phyloP scores from a whole-genome alignment of 805 yeast genomes.

The Candida nanaspora region DNA sequence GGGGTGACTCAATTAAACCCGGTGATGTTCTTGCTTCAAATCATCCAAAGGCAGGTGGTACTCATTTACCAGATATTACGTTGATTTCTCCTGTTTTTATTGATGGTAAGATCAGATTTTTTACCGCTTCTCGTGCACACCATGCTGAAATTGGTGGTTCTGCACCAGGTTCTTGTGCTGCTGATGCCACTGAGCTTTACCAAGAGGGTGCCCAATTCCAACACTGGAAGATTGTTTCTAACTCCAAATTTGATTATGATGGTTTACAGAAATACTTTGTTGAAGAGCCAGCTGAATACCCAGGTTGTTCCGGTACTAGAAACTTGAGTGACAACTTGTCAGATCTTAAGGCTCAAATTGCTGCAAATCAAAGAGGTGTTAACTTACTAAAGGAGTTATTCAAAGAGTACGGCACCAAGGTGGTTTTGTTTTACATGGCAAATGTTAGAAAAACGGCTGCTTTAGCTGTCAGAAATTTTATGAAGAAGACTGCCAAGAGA shows the following conservation, averaged over 20 bases:
- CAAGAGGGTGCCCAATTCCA: constrained; percentile 53
- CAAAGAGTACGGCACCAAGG: constrained; percentile 34
- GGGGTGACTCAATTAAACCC: constrained; percentile 30
- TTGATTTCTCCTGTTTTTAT: constrained; percentile 49
- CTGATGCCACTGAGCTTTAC: constrained; percentile 43
- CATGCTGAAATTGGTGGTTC: constrained; percentile 59
- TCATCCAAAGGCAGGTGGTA: constrained; percentile 38
- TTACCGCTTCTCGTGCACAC: constrained; percentile 54
- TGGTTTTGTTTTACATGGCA: constrained; percentile 40
- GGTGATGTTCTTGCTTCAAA: constrained; percentile 40
- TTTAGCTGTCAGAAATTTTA: constrained; percentile 31
- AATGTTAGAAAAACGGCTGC: constrained; percentile 40
- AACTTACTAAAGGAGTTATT: constrained; percentile 34
- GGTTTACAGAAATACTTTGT: constrained; percentile 38
- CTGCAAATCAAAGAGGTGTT: constrained; percentile 47
- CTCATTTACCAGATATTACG: constrained; percentile 46
- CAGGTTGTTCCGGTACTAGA: constrained; percentile 52
- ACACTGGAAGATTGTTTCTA: constrained; percentile 42
- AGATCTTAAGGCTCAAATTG: constrained; percentile 41
- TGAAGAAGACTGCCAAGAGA: constrained; percentile 31
- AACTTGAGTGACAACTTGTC: constrained; percentile 46
- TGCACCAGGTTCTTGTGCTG: constrained; percentile 50
- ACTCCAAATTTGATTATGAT: constrained; percentile 47
- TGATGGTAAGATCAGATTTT: constrained; percentile 38
- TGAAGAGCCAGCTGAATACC: constrained; percentile 40